A percentile compares a stretch with the other conserved stretches of the same genome.
phyloP scores from a whole-genome alignment of 139 green algal genomes.

The Tetratostichococcus sp. region DNA sequence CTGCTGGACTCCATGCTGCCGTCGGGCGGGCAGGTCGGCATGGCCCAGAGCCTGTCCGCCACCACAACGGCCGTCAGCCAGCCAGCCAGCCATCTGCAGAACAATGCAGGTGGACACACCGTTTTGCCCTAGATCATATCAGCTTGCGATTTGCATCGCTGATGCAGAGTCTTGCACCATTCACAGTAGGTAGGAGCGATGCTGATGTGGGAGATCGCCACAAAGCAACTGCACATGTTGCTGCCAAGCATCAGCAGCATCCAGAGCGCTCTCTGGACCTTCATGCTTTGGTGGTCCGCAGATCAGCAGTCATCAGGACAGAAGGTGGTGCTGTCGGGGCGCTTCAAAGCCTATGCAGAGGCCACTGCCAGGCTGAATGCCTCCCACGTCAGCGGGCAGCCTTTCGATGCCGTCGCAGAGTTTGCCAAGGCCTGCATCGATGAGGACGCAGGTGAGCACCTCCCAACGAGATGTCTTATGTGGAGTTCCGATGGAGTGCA shows the following conservation, averaged over 20 bases:
- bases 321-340: conserved; percentile 36
- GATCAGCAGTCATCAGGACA: neutral
- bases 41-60: neutral
- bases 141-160: too few species aligned
- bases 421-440: conserved; percentile 37
- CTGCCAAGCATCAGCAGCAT: too few species aligned
- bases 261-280: too few species aligned
- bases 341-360: conserved; percentile 62
- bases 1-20: conserved; percentile 64
- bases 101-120: neutral
- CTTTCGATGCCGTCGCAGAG: conserved; percentile 18
- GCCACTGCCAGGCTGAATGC: conserved; percentile 41
- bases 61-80: neutral
- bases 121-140: too few species aligned
- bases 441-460: conserved; percentile 8
- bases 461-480: too few species aligned
- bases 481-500: too few species aligned
- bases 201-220: too few species aligned
- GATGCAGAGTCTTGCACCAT: too few species aligned
- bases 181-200: too few species aligned
- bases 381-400: conserved; percentile 13
- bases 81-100: neutral
- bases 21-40: conserved; percentile 1
- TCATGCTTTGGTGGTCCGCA: too few species aligned
- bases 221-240: too few species aligned